Percentiles rank a stretch among this genome's conserved stretches.
phyloP scores from a whole-genome alignment of 2,329 filamentous ascomycete species.

The Akanthomyces dipterigenus region DNA sequence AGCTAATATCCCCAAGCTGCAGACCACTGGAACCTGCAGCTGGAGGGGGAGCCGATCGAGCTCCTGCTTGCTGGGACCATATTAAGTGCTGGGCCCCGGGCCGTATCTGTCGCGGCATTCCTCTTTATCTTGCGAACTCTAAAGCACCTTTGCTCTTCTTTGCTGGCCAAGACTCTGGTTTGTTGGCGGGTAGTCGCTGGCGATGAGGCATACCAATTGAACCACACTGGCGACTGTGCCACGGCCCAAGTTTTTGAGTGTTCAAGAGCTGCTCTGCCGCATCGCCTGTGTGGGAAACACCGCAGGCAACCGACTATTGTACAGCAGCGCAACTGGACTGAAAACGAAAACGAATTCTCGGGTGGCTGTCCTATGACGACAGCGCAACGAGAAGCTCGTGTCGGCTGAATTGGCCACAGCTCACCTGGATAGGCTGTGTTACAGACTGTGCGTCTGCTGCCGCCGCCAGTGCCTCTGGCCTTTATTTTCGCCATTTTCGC shows the following conservation, averaged over 20 bases:
- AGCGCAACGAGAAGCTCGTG: conserved; percentile 6
- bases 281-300: conserved; percentile 1
- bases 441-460: neutral
- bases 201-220: conserved; percentile 6
- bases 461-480: neutral
- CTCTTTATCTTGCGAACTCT: neutral
- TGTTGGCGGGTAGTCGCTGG: neutral
- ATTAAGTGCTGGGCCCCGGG: conserved; percentile 4
- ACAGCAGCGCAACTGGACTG: neutral
- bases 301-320: neutral
- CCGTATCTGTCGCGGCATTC: neutral
- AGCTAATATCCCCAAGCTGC: neutral
- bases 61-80: neutral
- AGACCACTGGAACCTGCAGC: neutral
- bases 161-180: neutral
- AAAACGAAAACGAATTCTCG: conserved; percentile 1
- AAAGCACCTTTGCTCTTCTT: neutral
- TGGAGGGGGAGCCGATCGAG: neutral
- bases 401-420: neutral
- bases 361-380: conserved; percentile 4
- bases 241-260: neutral
- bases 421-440: neutral
- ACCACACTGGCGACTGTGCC: neutral
- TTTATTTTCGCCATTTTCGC: neutral
- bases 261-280: neutral